These are phyloP conservation scores for Kwoniella shivajii DNA, from an alignment of 1,284 basidiomycete species.

Conservation along the genomic window DNA sequence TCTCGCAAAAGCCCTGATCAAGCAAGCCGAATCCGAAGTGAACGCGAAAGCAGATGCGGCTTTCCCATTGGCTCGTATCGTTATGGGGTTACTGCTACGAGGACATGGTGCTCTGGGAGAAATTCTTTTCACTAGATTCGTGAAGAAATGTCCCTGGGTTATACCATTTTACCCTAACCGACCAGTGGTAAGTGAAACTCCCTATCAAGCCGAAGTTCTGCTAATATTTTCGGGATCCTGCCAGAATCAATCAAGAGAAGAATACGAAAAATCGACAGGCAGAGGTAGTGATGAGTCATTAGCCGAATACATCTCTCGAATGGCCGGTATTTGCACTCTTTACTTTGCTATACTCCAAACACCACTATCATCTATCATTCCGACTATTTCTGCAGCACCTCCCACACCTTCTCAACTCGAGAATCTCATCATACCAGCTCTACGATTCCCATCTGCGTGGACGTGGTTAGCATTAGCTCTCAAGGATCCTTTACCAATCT, in stretches of 20 bases:
- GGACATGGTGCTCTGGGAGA: constrained; percentile 66
- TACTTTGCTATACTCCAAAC: constrained; percentile 78
- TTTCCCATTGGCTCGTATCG: constrained; percentile 75
- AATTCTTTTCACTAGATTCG: constrained; percentile 80
- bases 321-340: constrained; percentile 80
- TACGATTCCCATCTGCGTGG: constrained; percentile 66
- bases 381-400: constrained; percentile 35
- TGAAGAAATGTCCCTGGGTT: constrained; percentile 71
- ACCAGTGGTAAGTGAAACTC: constrained; percentile 36
- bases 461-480: constrained; percentile 59
- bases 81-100: constrained; percentile 66
- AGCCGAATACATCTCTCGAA: constrained; percentile 71
- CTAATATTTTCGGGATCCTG: background rate
- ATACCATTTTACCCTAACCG: constrained; percentile 55
- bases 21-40: constrained; percentile 94
- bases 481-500: constrained; percentile 38
- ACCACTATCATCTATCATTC: constrained; percentile 44
- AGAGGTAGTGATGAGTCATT: constrained; percentile 58
- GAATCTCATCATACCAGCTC: constrained; percentile 60
- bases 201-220: background rate
- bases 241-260: constrained; percentile 58
- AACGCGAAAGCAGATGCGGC: constrained; percentile 84
- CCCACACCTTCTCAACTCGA: constrained; percentile 58
- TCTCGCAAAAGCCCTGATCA: constrained; percentile 81
- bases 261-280: constrained; percentile 70